Percentiles rank a stretch among this genome's conserved stretches.
phyloP scores from a whole-genome alignment of 2,329 filamentous ascomycete genomes.

The Colletotrichum spinosum region DNA sequence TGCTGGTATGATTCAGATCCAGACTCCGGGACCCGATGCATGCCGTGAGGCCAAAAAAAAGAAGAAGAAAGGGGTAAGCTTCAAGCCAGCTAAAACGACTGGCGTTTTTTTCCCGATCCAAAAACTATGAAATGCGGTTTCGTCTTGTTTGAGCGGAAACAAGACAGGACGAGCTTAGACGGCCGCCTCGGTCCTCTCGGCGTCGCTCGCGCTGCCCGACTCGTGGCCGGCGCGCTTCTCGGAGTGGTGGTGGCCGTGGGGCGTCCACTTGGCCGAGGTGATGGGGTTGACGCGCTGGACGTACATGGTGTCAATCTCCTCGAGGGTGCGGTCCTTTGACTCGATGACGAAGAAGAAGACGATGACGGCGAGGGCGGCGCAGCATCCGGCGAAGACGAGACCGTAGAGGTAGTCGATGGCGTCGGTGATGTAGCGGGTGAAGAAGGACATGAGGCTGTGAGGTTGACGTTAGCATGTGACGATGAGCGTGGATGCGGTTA shows the following conservation, averaged over 20 bases:
- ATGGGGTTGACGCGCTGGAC: constrained; percentile 62
- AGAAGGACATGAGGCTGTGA: constrained; percentile 53
- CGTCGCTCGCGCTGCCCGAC: constrained; percentile 25
- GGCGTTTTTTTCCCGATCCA: too few species aligned
- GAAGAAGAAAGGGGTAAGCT: background rate
- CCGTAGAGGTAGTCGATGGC: constrained; percentile 78
- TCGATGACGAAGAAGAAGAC: constrained; percentile 84
- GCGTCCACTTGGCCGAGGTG: constrained; percentile 52
- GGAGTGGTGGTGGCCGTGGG: constrained; percentile 35
- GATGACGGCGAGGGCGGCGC: constrained; percentile 69
- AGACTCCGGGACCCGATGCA: constrained; percentile 12
- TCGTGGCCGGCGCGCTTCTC: constrained; percentile 42
- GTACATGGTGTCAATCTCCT: constrained; percentile 86
- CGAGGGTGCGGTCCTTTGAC: constrained; percentile 76
- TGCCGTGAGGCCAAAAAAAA: background rate
- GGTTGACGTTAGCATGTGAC: constrained; percentile 30
- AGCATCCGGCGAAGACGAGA: constrained; percentile 77
- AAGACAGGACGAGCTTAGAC: constrained; percentile 1
- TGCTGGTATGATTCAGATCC: constrained; percentile 23
- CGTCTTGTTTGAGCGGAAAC: background rate
- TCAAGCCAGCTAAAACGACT: background rate
- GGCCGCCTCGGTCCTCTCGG: constrained; percentile 26
- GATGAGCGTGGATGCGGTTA: too few species aligned
- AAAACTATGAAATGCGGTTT: background rate
- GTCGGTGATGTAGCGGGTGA: constrained; percentile 78